Evolutionary conservation across 2,329 filamentous ascomycete species (phyloP), one percentile per base, ranked within the genome.

Genomic region (Macrophomina phaseolina): DNA sequence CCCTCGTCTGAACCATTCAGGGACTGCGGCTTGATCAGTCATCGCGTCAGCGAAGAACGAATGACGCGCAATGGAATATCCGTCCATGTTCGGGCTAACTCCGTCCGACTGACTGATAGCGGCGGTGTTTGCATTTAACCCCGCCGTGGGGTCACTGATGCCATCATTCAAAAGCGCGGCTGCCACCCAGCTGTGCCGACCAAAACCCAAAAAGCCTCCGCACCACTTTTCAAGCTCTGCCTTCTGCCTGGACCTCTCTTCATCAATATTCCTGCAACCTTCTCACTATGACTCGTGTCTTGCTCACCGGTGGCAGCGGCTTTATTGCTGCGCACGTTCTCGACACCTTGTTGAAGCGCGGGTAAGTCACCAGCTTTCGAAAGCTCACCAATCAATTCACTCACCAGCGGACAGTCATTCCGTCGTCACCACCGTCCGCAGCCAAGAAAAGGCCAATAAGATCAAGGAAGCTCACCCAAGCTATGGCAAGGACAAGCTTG

Each of bases 281-380:
- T 5, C 12, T n/a, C 38, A 66, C 30, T n/a, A 51, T 80, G 78
- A 79, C 78, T 45, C 75, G 77, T 60, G 77, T 80, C 64, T 70
- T 80, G 4, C 75, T 80, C 48, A 80, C 78, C 23, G 85, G 87
- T 70, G 87, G 86, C 67, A 86, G 82, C 69, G 87, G 87, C 79
- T 90, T 90, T 77, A 89, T 90, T 70, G 87, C 87, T 68, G 87
- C 87, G 46, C 87, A 90, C 72, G 84, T 87, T n/a, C 80, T 90
- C 32, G 86, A 89, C 69, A 78, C 83, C 23, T 81, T 89, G 38
- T 80, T 90, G 51, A 78, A 86, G 67, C 81, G 79, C 69, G 84
- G 82, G 80, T 81, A 71, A 68, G 73, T 68, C 12, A 16, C 30
- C n/a, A n/a, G 32, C 45, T 12, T 3, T 45, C 1, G 11, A 2